These are phyloP conservation scores for Phytopythium kandeliae DNA, from an alignment of 352 stramenopile species.

Conservation along the genomic window DNA sequence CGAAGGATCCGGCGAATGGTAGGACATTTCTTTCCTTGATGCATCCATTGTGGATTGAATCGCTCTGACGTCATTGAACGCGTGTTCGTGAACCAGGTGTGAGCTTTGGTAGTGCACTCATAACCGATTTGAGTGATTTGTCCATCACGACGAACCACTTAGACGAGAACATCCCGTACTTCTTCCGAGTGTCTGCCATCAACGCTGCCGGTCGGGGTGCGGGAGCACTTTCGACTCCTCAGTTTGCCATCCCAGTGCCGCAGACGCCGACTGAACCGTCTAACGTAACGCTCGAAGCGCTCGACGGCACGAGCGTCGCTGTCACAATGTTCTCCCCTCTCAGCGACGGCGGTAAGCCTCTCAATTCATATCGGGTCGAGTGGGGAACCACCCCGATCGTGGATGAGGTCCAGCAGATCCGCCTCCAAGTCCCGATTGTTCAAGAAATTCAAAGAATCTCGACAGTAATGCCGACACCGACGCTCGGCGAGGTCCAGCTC, in stretches of 20 bases:
- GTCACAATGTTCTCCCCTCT: conserved; percentile 72
- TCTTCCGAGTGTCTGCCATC: conserved; percentile 90
- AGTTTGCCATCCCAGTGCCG: conserved; percentile 82
- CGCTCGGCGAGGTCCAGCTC: conserved; percentile 85
- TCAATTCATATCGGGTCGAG: conserved; percentile 92
- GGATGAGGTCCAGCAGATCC: conserved; percentile 77
- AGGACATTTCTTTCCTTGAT: not conserved
- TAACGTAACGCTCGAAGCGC: conserved; percentile 68
- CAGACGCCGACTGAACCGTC: conserved; percentile 62
- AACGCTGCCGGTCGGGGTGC: conserved; percentile 83
- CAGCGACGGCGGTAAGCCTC: conserved; percentile 75
- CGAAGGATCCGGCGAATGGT: conserved; percentile 76
- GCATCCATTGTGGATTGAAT: not conserved
- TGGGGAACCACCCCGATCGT: conserved; percentile 77
- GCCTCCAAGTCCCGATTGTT: conserved; percentile 47
- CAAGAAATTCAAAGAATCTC: conserved; percentile 78
- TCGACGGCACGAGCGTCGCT: conserved; percentile 87
- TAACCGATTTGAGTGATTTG: conserved; percentile 89
- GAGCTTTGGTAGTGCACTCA: conserved; percentile 79
- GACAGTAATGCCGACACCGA: conserved; percentile 38
- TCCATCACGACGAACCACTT: conserved; percentile 76
- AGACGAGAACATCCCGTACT: conserved; percentile 94
- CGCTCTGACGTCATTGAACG: not conserved
- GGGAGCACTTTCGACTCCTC: conserved; percentile 64
- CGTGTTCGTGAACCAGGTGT: conserved; percentile 28